Evolutionary conservation across 148 eudicot genomes (phyloP), one percentile per base, ranked within the genome.

Genomic region (Drosera capensis): DNA sequence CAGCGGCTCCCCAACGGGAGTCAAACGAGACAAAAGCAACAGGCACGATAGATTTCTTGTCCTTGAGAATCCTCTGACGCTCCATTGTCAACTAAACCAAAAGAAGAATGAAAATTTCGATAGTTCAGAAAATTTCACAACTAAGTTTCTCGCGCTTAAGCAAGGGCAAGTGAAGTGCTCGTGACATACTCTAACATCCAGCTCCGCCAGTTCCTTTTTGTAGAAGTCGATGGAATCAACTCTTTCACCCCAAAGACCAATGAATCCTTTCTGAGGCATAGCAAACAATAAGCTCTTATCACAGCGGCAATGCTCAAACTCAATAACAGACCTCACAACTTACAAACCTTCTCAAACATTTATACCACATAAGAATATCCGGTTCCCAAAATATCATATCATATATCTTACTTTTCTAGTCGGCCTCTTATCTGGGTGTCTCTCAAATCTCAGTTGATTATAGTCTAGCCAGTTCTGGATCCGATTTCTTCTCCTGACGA

Each of bases 1-100:
- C 88, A 14, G 95, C 87, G 2, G 99, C 94, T 11, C 94, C 99
- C 88, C 95, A 81, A 52, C 94, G 71, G n/a, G 99, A 81, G 23
- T 81, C 78, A 52, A 90, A 90, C 7, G 95, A 90, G 16, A 90
- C 99, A 72, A 90, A 90, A 42, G 95, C 81, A 60, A 66, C 94
- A 0, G 88, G 70, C 58, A 71, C 50, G 42, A 78, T 63, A 12
- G 54, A 46, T 60, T 85, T 85, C 8, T 79, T 67, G 68, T 85
- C 85, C 65, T 80, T 60, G 8, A 90, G 67, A 62, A 84, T 63
- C 57, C 60, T 69, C 62, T 84, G 77, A 41, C 93, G 78, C 71
- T 84, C 93, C 74, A 69, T 65, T 25, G 88, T 73, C 66, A 90
- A 55, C 97, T 90, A 52, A 37, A 25, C 55, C 58, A 48, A 49